phyloP scores from a whole-genome alignment of 805 yeast genomes.

The Helenozyma rhizophorensis region DNA sequence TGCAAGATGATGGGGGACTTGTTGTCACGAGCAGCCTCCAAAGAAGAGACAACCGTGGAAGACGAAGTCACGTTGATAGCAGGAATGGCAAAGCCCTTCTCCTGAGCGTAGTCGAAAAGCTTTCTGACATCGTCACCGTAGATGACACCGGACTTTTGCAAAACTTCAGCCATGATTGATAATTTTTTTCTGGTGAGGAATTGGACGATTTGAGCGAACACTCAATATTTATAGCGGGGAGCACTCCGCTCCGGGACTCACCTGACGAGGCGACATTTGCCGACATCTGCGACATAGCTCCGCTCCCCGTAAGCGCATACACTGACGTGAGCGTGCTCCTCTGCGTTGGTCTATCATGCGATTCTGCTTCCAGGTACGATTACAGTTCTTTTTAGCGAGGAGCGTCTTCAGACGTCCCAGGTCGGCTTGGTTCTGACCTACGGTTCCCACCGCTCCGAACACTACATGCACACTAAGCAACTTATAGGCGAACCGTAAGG shows the following conservation, averaged over 20 bases:
- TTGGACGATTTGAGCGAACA: not conserved
- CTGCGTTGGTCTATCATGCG: no score
- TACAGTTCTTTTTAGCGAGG: no score
- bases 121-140: conserved; percentile 94
- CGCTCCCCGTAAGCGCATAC: conserved; percentile 4
- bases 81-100: conserved; percentile 92
- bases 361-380: no score
- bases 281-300: conserved; percentile 8
- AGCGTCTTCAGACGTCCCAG: no score
- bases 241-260: conserved; percentile 20
- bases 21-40: conserved; percentile 46
- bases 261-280: conserved; percentile 9
- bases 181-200: not conserved
- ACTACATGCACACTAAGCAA: no score
- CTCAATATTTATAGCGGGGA: conserved; percentile 9
- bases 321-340: not conserved
- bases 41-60: conserved; percentile 69
- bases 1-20: conserved; percentile 93
- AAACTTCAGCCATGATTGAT: conserved; percentile 16
- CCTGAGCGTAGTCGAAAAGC: conserved; percentile 89
- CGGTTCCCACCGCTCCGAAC: no score
- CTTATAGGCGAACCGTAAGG: no score
- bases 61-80: conserved; percentile 98
- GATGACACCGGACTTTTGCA: conserved; percentile 94
- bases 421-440: no score